Percentiles rank a stretch among this genome's conserved stretches.
phyloP scores from a whole-genome alignment of 2,329 filamentous ascomycete species.

The Magnaporthales sp. region DNA sequence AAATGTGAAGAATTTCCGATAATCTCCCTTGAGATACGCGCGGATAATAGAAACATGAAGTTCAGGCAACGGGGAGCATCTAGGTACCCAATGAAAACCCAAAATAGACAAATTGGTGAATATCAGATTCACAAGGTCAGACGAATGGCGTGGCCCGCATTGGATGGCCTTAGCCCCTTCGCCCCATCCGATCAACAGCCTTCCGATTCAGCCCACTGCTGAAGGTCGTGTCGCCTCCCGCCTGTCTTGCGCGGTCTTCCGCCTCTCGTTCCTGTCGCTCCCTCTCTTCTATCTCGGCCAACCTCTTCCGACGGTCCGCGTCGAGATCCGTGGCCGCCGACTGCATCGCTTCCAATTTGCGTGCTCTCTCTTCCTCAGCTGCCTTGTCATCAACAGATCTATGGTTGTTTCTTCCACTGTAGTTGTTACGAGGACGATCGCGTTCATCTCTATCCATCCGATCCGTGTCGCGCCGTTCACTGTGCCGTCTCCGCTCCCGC shows the following conservation, averaged over 20 bases:
- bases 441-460: background rate
- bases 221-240: constrained; percentile 55
- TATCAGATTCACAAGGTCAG: background rate
- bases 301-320: constrained; percentile 56
- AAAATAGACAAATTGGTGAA: background rate
- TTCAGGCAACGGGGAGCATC: background rate
- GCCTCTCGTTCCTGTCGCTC: constrained; percentile 57
- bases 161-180: constrained; percentile 23
- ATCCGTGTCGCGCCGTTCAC: background rate
- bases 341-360: constrained; percentile 66
- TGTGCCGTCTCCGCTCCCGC: background rate
- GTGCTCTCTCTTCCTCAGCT: constrained; percentile 48
- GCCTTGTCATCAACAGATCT: constrained; percentile 2
- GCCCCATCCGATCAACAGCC: constrained; percentile 42
- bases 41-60: background rate
- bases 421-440: constrained; percentile 3
- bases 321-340: constrained; percentile 62
- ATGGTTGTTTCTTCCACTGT: background rate
- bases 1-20: background rate
- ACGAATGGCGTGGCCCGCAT: background rate
- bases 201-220: constrained; percentile 54
- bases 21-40: background rate
- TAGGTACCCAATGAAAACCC: background rate
- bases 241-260: constrained; percentile 54
- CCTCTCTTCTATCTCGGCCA: constrained; percentile 56